Evolutionary conservation across 352 stramenopile genomes (phyloP).

Genomic region (Elongisporangium prolatum): DNA sequence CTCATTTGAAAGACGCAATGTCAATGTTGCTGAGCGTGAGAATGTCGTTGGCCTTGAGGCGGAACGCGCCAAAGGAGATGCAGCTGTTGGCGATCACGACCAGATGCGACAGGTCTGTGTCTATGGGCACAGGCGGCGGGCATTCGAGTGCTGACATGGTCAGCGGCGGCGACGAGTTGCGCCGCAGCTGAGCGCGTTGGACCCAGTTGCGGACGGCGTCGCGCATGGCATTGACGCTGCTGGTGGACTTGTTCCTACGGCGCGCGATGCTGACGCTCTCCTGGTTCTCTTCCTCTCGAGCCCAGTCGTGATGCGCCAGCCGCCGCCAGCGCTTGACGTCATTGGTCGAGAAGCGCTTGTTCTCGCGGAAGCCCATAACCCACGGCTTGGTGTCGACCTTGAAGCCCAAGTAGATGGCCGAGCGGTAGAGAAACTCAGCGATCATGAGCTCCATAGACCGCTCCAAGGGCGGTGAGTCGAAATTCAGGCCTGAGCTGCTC

Average conservation of each 20-base stretch:
- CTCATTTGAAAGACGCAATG: constrained; percentile 13
- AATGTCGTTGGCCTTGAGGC: not conserved
- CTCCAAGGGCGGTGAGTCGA: constrained; percentile 31
- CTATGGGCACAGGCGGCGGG: constrained; percentile 31
- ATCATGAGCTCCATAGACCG: constrained; percentile 76
- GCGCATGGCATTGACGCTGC: constrained; percentile 1
- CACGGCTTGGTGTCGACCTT: constrained; percentile 43
- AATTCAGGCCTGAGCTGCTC: constrained; percentile 12
- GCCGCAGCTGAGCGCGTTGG: not conserved
- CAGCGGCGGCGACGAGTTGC: not conserved
- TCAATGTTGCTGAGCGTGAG: constrained; percentile 36
- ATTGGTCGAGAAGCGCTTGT: constrained; percentile 68
- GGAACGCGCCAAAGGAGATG: constrained; percentile 19
- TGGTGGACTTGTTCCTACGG: constrained; percentile 25
- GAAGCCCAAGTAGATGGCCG: constrained; percentile 61
- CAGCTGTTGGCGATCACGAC: constrained; percentile 33
- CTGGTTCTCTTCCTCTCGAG: constrained; percentile 46
- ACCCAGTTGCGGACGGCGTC: constrained; percentile 2
- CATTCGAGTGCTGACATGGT: constrained; percentile 30
- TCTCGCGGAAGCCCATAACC: constrained; percentile 58
- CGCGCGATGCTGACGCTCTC: constrained; percentile 48
- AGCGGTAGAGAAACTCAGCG: constrained; percentile 74
- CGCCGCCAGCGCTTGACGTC: constrained; percentile 75
- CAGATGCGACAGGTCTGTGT: constrained; percentile 23
- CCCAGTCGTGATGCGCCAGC: constrained; percentile 71